These are phyloP conservation scores for Orobanche coerulescens DNA, from an alignment of 257 asterid genomes.

Conservation along the genomic window DNA sequence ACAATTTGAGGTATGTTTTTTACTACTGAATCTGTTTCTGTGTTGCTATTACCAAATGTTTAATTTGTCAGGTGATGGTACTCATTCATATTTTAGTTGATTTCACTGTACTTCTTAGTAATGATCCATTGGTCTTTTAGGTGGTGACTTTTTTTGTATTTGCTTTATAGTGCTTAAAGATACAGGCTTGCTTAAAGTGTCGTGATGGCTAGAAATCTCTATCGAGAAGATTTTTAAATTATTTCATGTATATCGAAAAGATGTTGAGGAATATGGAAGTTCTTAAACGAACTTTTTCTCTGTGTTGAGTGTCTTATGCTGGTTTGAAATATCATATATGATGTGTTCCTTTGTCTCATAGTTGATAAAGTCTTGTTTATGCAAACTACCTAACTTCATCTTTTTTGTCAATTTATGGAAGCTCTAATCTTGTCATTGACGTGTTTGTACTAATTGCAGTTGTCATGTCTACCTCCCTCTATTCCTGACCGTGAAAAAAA, in stretches of 20 bases:
- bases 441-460: constrained; percentile 36
- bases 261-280: too few relatives aligned
- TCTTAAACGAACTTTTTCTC: too few relatives aligned
- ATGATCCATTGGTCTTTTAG: too few relatives aligned
- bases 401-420: neutral
- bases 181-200: too few relatives aligned
- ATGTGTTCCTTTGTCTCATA: neutral
- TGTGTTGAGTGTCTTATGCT: too few relatives aligned
- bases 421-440: constrained; percentile 13
- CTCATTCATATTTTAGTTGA: neutral
- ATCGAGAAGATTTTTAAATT: too few relatives aligned
- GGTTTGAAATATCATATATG: constrained; percentile 4
- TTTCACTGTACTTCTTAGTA: neutral
- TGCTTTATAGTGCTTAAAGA: too few relatives aligned
- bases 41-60: neutral
- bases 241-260: too few relatives aligned
- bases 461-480: constrained; percentile 66
- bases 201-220: too few relatives aligned
- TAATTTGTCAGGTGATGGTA: constrained; percentile 1
- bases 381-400: neutral
- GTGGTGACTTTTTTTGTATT: too few relatives aligned
- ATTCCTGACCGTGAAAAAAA: constrained; percentile 60
- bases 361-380: constrained; percentile 10
- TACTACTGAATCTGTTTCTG: neutral
- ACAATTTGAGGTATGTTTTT: constrained; percentile 71